Evolutionary conservation across 306 rosid genomes (phyloP), one percentile per base, ranked within the genome.

Genomic region (Rosa rugosa): DNA sequence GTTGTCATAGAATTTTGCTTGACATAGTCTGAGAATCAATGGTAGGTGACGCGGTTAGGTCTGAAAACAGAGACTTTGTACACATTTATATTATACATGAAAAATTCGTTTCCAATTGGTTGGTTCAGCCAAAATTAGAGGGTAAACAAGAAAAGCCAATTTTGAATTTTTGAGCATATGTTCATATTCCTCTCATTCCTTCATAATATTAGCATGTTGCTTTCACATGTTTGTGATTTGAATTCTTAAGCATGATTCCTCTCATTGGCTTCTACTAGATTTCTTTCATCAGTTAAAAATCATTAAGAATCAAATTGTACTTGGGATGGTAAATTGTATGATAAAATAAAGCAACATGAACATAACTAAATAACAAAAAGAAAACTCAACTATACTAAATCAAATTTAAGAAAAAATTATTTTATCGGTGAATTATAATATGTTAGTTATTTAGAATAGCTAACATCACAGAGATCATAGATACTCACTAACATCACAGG

Each of bases 91-190:
- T 5, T 63, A 14, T 25, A 25, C 38, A 63, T 34, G 69, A 5
- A 13, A 63, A 12, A 2, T 5, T 63, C 68, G 9, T 63, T 63
- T 13, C 40, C 8, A 63, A 63, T 63, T 31, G 23, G 45, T 16
- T 31, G 63, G 11, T 44, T 44, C 62, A n/a, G 1, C 27, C 62
- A 56, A 57, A 9, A 8, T 57, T 23, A 57, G 3, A 57, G 11
- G 31, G 1, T 25, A 57, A 23, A 57, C 23, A 22, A n/a, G 0
- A 31, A 22, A 57, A 3, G 27, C 49, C 25, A 7, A 66, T 18
- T 38, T 66, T 66, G 71, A 66, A 66, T 3, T 8, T 66, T 36
- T 66, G 25, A 66, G 45, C 71, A 66, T 66, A 66, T 66, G 47
- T 36, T 66, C 47, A 18, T 66, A 38, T 66, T 7, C 71, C 3